A percentile compares a stretch with the other conserved stretches of the same genome.
Conservation (phyloP, 1,284 basidiomycete species). For the Phylloboletellus chloephorus region DNA sequence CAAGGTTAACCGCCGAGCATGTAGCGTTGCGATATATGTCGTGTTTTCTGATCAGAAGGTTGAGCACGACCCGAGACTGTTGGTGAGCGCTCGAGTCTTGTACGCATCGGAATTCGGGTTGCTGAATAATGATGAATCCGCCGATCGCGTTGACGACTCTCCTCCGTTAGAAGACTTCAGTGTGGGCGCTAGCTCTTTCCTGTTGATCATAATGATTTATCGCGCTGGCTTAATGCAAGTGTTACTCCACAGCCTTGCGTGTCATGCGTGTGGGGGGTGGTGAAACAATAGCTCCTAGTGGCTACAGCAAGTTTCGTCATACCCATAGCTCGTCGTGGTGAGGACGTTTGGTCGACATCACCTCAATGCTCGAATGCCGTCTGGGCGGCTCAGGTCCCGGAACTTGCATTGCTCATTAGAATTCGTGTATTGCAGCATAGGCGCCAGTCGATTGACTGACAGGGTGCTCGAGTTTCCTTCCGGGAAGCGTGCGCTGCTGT, state of each 20-base stretch:
- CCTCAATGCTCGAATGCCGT: not conserved
- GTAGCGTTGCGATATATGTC: not conserved
- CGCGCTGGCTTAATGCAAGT: not conserved
- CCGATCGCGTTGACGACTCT: not conserved
- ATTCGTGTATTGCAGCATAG: not conserved
- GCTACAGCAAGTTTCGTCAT: not conserved
- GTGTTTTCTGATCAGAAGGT: conserved; percentile 7
- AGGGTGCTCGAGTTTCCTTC: not conserved
- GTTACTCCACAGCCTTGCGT: not conserved
- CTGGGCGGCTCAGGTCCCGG: not conserved
- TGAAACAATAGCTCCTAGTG: not conserved
- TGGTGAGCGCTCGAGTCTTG: not conserved
- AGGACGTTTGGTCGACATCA: not conserved
- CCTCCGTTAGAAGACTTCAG: too few relatives aligned
- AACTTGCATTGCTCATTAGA: not conserved
- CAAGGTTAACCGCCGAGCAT: not conserved
- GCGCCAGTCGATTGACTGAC: not conserved
- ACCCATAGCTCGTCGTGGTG: not conserved
- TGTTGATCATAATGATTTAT: not conserved
- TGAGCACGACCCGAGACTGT: not conserved
- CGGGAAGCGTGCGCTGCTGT: not conserved
- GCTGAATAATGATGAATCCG: not conserved
- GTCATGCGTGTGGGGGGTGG: not conserved
- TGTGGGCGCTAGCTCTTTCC: too few relatives aligned
- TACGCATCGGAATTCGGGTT: not conserved